Base-by-base conservation (phyloP, 306 rosid genomes). In the Leucaena leucocephala region DNA sequence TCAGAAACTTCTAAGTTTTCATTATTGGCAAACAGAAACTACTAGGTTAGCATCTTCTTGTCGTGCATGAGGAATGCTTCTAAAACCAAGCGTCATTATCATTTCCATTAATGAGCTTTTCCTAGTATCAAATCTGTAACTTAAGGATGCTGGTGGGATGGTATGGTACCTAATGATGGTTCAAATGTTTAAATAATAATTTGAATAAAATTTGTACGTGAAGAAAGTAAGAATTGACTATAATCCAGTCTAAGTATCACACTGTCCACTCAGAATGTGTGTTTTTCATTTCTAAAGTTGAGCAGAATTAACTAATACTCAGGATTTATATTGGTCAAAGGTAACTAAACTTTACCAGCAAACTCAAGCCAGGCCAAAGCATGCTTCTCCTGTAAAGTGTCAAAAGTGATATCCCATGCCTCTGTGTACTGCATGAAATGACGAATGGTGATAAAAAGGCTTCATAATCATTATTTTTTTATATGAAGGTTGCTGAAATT, bases 311-410 rank as follows among this genome's bases (percentile, higher is more conserved):
- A 43, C 68, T 67, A 64, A 64, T 52, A 55, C n/a, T 36, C 43
- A 52, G 84, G 74, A 64, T 40, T 54, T 70, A 34, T 27, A 16
- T 38, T 78, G 34, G 75, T 78, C 65, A 68, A 62, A 72, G 58
- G n/a, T 54, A 72, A 36, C 1, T 21, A 80, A 83, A 77, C 19
- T 43, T 42, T 88, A 94, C 97, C 97, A 94, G 88, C 88, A 95
- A 88, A 85, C 97, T 95, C 55, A 80, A 84, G 79, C 98, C 98
- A 62, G 98, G 92, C 90, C 90, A 95, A 77, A 92, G 84, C 92
- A 85, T 84, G 84, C 98, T 95, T 77, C 95, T 88, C 76, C 97
- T 81, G 78, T 91, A 95, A 39, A 92, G 91, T 1, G 96, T 95
- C 80, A 93, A 84, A 80, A 94, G 93, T 65, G 97, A 91, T 85